A percentile compares a stretch with the other conserved stretches of the same genome.
Conservation (phyloP, 805 yeast genomes). For the Ogataea methanolica region DNA sequence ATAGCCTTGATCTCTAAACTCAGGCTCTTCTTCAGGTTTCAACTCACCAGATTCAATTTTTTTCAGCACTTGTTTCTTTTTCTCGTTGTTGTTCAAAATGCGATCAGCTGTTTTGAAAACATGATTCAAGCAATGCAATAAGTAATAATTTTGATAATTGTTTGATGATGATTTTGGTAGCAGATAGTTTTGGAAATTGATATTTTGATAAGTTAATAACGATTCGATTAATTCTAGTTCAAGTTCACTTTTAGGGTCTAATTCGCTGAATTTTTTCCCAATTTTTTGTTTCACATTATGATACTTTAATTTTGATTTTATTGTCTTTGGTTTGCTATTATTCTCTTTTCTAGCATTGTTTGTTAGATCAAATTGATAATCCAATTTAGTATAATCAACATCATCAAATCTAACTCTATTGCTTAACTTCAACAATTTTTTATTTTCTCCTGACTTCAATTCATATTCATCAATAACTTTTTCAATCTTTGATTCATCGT, state of each 20-base stretch:
- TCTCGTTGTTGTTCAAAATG: conserved; percentile 71
- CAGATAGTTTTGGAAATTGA: conserved; percentile 50
- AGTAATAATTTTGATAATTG: conserved; percentile 55
- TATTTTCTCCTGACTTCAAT: conserved; percentile 6
- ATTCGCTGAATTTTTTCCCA: conserved; percentile 31
- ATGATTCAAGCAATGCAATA: conserved; percentile 76
- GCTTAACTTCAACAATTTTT: conserved; percentile 17
- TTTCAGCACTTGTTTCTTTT: conserved; percentile 37
- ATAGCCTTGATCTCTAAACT: conserved; percentile 88
- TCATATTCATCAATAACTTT: conserved; percentile 23
- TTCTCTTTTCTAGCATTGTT: background rate
- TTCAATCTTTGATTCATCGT: conserved; percentile 39
- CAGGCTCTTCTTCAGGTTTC: conserved; percentile 40
- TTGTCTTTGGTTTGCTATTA: conserved; percentile 4
- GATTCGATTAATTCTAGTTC: conserved; percentile 58
- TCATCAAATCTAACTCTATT: conserved; percentile 7
- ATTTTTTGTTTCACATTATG: conserved; percentile 46
- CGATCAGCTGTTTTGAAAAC: conserved; percentile 81
- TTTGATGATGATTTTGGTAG: conserved; percentile 35
- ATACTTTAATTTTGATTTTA: conserved; percentile 15
- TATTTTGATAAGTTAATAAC: conserved; percentile 68
- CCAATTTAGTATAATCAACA: conserved; percentile 28
- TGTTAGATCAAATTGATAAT: conserved; percentile 24
- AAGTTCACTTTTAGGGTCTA: conserved; percentile 31
- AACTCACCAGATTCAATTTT: conserved; percentile 32